Evolutionary conservation across 2,329 filamentous ascomycete species (phyloP), one percentile per base, ranked within the genome.

Genomic region (Davidsoniella eucalypti): DNA sequence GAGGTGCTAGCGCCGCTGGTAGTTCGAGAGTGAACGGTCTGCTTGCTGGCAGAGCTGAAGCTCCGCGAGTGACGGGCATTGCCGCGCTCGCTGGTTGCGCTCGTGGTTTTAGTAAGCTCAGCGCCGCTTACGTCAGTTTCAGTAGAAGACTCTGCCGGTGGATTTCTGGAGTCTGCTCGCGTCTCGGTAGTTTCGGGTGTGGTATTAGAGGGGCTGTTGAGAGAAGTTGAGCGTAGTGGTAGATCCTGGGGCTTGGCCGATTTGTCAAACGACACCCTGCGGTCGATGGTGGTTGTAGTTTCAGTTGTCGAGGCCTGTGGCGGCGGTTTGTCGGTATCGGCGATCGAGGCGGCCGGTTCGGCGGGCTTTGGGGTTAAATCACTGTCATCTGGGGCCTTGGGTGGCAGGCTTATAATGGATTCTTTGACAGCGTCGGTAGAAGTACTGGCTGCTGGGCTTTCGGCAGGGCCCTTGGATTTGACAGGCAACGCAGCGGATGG

Each of bases 1-100:
- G 56, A 60, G 29, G 59, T 58, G 56, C 65, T 69, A 5, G 63
- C 59, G n/a, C 62, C 58, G 57, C 65, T 69, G 2, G 57, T 57
- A 25, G 69, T 62, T 41, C 69, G 64, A 45, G 57, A 65, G 54
- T 66, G 61, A 3, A 57, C 61, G 3, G 39, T 47, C 16, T 38
- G 41, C 17, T 49, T 37, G 29, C 48, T 53, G 8, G 41, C 25
- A 6, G 52, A 50, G 44, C 52, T 53, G n/a, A 51, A 48, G 44
- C 39, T 53, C 17, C 52, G 44, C 6, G 52, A 53, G 18, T 53
- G 52, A 21, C 14, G n/a, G 21, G 38, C 39, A n/a, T 7, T 33
- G 5, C 16, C 47, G 10, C 47, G 21, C 25, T 23, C 21, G 10
- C 43, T 45, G 21, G 25, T 29, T 14, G 26, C 33, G 14, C 29